A percentile compares a stretch with the other conserved stretches of the same genome.
These are phyloP conservation scores for Pleurotus cornucopiae DNA, from an alignment of 768 basidiomycete genomes.

Conservation along the genomic window DNA sequence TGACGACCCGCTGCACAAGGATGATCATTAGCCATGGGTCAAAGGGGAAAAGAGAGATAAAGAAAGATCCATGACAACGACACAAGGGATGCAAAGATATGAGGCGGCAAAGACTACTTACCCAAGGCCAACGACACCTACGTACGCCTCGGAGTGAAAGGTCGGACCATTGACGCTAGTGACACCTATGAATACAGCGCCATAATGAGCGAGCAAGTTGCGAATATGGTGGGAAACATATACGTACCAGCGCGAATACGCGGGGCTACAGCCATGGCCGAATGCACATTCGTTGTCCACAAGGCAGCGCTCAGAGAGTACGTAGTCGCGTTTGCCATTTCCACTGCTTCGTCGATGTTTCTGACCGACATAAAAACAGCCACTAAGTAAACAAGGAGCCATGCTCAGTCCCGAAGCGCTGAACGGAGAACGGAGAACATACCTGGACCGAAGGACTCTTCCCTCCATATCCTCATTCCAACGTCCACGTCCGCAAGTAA, in stretches of 20 bases:
- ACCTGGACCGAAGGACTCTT: constrained; percentile 64
- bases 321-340: constrained; percentile 48
- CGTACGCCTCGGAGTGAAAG: constrained; percentile 36
- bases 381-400: constrained; percentile 22
- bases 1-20: constrained; percentile 30
- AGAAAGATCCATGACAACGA: background rate
- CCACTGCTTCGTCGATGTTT: constrained; percentile 49
- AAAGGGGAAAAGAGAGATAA: background rate
- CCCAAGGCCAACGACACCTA: constrained; percentile 42
- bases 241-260: constrained; percentile 42
- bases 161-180: constrained; percentile 54
- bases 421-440: background rate
- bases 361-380: constrained; percentile 37
- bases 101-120: constrained; percentile 17
- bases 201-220: background rate
- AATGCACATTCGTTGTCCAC: constrained; percentile 45
- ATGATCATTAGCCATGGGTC: background rate
- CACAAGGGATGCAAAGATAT: background rate
- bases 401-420: no score
- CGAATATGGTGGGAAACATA: background rate
- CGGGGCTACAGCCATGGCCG: constrained; percentile 40
- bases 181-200: constrained; percentile 25
- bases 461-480: constrained; percentile 49
- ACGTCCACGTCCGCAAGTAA: constrained; percentile 42
- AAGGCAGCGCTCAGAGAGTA: constrained; percentile 49